These are phyloP conservation scores for Emericellopsis atlantica DNA, from an alignment of 2,329 filamentous ascomycete species.

Conservation along the genomic window DNA sequence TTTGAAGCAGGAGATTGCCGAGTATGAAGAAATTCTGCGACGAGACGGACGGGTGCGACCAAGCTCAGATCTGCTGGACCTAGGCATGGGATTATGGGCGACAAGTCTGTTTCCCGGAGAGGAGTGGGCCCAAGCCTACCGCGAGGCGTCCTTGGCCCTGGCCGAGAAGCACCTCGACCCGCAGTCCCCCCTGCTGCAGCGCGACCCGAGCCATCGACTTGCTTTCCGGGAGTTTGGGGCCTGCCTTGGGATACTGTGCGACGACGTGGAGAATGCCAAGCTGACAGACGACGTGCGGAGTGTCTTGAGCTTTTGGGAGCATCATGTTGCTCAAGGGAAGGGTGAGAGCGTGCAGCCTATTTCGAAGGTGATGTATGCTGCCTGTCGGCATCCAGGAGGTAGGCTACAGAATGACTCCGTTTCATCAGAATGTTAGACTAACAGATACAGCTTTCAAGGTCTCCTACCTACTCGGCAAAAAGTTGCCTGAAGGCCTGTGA, in stretches of 20 bases:
- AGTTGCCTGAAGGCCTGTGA: too few relatives aligned
- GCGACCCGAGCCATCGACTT: conserved; percentile 17
- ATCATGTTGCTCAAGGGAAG: conserved; percentile 15
- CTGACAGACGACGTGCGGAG: conserved; percentile 11
- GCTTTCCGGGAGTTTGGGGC: conserved; percentile 44
- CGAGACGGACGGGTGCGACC: conserved; percentile 27
- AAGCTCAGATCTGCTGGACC: conserved; percentile 37
- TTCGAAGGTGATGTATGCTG: conserved; percentile 43
- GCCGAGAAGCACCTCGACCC: conserved; percentile 10
- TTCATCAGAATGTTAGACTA: background rate
- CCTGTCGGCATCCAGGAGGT: conserved; percentile 42
- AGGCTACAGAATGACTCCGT: conserved; percentile 13
- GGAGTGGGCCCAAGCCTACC: conserved; percentile 30
- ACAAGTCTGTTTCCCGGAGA: conserved; percentile 36
- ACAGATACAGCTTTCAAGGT: too few relatives aligned
- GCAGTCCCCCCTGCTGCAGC: conserved; percentile 8
- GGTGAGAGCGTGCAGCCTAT: conserved; percentile 35
- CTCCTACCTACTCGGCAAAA: too few relatives aligned
- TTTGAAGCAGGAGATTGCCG: conserved; percentile 34
- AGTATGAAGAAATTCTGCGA: conserved; percentile 35
- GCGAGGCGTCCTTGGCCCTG: conserved; percentile 12
- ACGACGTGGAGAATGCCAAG: conserved; percentile 18
- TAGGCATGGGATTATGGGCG: conserved; percentile 48
- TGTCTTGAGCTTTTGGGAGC: conserved; percentile 20
- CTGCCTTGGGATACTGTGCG: conserved; percentile 31